Percentiles rank a stretch among this genome's conserved stretches.
phyloP scores from a whole-genome alignment of 176 grass and related monocot genomes.

The Echinochloa phyllopogon region DNA sequence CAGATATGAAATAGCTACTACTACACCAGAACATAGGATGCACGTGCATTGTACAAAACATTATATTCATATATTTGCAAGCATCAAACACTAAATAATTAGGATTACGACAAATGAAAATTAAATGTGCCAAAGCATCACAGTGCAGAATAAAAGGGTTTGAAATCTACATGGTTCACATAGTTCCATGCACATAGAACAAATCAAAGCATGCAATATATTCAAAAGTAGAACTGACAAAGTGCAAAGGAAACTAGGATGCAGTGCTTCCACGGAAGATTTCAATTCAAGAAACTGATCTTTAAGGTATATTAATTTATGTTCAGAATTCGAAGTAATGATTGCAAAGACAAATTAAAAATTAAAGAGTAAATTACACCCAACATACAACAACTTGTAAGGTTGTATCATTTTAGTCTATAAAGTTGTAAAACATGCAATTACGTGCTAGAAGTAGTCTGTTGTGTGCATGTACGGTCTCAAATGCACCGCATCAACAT shows the following conservation, averaged over 20 bases:
- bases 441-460: too few species aligned
- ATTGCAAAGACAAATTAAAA: neutral
- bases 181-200: neutral
- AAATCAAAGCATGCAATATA: constrained; percentile 10
- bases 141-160: neutral
- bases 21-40: neutral
- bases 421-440: too few species aligned
- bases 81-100: constrained; percentile 15
- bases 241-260: neutral
- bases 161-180: constrained; percentile 3
- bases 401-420: too few species aligned
- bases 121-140: neutral
- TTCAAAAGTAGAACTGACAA: neutral
- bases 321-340: neutral
- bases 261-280: neutral
- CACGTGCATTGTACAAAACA: constrained; percentile 3
- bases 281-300: neutral
- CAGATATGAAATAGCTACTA: constrained; percentile 3
- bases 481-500: too few species aligned
- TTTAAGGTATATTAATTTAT: neutral
- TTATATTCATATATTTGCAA: constrained; percentile 13
- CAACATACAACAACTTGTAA: too few species aligned
- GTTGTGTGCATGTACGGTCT: too few species aligned
- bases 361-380: too few species aligned
- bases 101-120: constrained; percentile 7